Evolutionary conservation across 768 basidiomycete species (phyloP), one percentile per base, ranked within the genome.

Genomic region (Leccinum ochraceum): DNA sequence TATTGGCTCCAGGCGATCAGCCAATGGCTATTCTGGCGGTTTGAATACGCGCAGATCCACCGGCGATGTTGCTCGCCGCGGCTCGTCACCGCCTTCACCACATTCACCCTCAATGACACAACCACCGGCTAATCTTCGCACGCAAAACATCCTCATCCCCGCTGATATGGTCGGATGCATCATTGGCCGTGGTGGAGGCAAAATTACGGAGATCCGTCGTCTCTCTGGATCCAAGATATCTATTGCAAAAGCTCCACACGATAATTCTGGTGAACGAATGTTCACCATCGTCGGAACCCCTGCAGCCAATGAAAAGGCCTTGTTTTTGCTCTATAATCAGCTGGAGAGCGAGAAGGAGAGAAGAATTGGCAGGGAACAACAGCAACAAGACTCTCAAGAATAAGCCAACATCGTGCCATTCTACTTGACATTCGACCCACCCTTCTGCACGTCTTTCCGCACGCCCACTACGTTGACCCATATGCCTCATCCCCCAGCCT

Each of bases 241-340:
- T 58, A 99, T 99, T 71, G 97, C 97, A 66, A 99, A 99, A 78
- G 90, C 92, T 53, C 94, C 97, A n/a, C 97, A 98, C 71, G 97
- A 98, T 69, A 97, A 98, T 71, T 95, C 95, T 46, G 97, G 96
- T 70, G 97, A 99, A 80, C 85, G 97, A 66, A 98, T 99, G 96
- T 99, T 99, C 80, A 94, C 97, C 63, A 98, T 99, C 74, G 83
- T 97, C 52, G 97, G 97, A 58, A 94, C 94, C 13, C 91, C 94
- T 53, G 93, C 95, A 76, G 90, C 93, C 67, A 98, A 97, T 76
- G 96, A 99, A 79, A 96, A 98, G 78, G 97, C 97, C 2, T 79
- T 99, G 60, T 98, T 96, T 82, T 79, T 99, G 61, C 83, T 99
- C 63, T 99, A 98, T 79, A 95, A 96, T 70, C 96, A 97, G 73